Evolutionary conservation across 805 yeast genomes (phyloP), one percentile per base, ranked within the genome.

Genomic region (Metschnikowia lachancei): DNA sequence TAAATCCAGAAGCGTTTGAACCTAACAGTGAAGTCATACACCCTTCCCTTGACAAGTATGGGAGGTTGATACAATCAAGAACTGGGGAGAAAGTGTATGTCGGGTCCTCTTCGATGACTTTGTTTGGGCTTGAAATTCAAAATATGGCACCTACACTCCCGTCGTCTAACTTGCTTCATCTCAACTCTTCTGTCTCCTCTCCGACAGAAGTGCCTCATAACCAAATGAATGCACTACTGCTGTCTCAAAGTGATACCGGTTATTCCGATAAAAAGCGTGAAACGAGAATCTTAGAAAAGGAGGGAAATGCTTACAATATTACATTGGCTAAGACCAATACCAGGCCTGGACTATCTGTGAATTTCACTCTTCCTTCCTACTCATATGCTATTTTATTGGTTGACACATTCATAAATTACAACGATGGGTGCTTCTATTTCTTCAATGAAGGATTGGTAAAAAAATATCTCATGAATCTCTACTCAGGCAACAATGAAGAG

Each of bases 381-480:
- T 79, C 87, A 3, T 85, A 85, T 61, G 90, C 92, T 6, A 77
- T 83, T 77, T 62, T 84, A 12, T 65, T 86, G 40, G 86, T 86
- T 11, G 92, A 86, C 59, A 82, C 88, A 0, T 86, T 86, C 54
- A 77, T 86, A 43, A 83, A 84, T 42, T 86, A 85, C 62, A 86
- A 86, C 56, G 94, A 85, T 63, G 94, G 91, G 0, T 86, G 95
- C 56, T 86, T 86, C 61, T 86, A 86, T 65, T 86, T 86, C 58
- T 86, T 86, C 68, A 86, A 86, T 59, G 95, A 86, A 62, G 95
- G 95, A 1, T 59, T 85, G 17, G 87, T 85, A 19, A 85, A 85
- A 58, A 78, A 79, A 53, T 83, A 80, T 50, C 62, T 86, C 43
- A 76, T 80, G 66, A 73, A 83, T 50, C 72, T 85, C 18, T 86